Evolutionary conservation across 176 grass and related monocot species (phyloP).

Genomic region (Musa schizocarpa): DNA sequence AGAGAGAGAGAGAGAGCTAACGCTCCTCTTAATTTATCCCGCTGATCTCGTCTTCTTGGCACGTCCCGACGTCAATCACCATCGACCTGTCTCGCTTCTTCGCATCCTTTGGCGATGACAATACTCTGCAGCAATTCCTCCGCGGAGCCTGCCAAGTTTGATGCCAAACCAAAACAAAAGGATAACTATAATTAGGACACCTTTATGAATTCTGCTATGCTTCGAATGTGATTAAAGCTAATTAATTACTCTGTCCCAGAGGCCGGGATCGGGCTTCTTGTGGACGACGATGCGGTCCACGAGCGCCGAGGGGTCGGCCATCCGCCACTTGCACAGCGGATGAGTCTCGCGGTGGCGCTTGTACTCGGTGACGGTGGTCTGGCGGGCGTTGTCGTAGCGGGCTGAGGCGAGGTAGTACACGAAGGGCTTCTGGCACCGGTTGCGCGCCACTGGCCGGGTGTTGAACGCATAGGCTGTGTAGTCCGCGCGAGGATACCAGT

Average conservation of each 20-base stretch:
- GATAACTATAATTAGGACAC: no score
- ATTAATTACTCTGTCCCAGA: constrained; percentile 48
- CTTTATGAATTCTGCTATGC: no score
- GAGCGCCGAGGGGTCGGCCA: constrained; percentile 42
- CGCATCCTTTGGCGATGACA: constrained; percentile 9
- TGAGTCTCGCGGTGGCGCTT: constrained; percentile 42
- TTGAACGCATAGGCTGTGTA: constrained; percentile 83
- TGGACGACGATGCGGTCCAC: constrained; percentile 57
- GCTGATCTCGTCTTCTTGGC: constrained; percentile 55
- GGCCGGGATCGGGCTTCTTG: constrained; percentile 74
- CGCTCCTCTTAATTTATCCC: constrained; percentile 3
- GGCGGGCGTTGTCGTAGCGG: constrained; percentile 38
- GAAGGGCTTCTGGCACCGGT: constrained; percentile 27
- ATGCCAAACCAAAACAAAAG: no score
- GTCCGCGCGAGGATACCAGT: constrained; percentile 65
- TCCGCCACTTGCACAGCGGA: constrained; percentile 49
- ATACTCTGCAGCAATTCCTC: constrained; percentile 61
- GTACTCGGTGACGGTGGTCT: constrained; percentile 63
- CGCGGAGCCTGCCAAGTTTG: constrained; percentile 44
- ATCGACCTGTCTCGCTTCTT: constrained; percentile 34
- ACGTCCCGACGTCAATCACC: constrained; percentile 56
- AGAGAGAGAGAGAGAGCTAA: no score
- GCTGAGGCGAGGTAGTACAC: constrained; percentile 58
- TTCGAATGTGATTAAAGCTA: no score
- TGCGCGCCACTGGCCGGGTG: constrained; percentile 4